Percentiles rank a stretch among this genome's conserved stretches.
Evolutionary conservation across 1,284 basidiomycete species (phyloP).

Genomic region (Rhizopogon hawkerae): DNA sequence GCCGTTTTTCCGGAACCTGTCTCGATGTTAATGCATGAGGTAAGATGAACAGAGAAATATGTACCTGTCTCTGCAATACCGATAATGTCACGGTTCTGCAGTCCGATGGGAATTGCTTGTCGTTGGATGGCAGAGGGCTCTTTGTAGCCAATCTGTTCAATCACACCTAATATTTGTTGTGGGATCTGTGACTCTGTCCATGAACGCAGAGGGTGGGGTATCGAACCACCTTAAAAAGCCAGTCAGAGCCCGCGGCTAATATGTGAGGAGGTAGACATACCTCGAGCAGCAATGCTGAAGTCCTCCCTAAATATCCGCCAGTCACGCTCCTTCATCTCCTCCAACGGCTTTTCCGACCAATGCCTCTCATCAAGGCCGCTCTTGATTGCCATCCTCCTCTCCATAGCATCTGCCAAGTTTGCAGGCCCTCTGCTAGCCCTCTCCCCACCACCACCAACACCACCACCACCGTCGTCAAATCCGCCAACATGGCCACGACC

Average conservation of each 20-base stretch:
- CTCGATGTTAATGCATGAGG: conserved; percentile 7
- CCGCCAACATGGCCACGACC: conserved; percentile 77
- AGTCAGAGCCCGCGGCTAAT: not conserved
- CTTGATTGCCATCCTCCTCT: conserved; percentile 75
- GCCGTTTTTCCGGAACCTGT: conserved; percentile 97
- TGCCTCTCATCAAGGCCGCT: conserved; percentile 84
- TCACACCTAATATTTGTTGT: conserved; percentile 67
- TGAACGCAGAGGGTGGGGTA: conserved; percentile 85
- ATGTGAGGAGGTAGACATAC: conserved; percentile 31
- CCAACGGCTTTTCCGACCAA: conserved; percentile 92
- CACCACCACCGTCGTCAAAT: conserved; percentile 68
- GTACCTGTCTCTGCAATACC: conserved; percentile 95
- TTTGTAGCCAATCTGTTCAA: conserved; percentile 90
- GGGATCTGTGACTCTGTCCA: conserved; percentile 91
- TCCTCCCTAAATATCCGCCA: conserved; percentile 99
- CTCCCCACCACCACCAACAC: conserved; percentile 36
- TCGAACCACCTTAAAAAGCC: conserved; percentile 66
- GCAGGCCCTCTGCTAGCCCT: conserved; percentile 21
- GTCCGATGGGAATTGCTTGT: conserved; percentile 95
- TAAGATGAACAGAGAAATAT: conserved; percentile 15
- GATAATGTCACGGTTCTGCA: conserved; percentile 94
- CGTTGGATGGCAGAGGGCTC: conserved; percentile 96
- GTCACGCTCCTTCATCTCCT: conserved; percentile 95
- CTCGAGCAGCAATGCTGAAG: conserved; percentile 90
- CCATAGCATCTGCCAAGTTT: conserved; percentile 71